Evolutionary conservation across 345 rosid species (phyloP).

Genomic region (Boechera divaricarpa): DNA sequence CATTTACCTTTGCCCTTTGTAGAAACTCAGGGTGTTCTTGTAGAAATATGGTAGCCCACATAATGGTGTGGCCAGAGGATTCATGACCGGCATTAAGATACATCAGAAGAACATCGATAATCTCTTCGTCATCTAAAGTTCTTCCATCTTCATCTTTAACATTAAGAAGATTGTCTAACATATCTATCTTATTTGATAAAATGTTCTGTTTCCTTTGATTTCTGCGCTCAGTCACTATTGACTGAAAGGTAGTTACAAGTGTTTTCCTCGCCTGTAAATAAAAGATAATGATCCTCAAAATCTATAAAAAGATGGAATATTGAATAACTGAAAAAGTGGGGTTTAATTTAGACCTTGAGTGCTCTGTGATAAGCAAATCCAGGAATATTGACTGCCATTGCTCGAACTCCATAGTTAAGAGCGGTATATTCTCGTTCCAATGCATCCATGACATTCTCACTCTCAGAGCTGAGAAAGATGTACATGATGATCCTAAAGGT

Average conservation of each 20-base stretch:
- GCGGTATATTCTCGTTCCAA: conserved; percentile 74
- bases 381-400: conserved; percentile 64
- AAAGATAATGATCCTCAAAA: conserved; percentile 12
- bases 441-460: conserved; percentile 64
- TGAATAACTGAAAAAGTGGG: neutral
- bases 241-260: conserved; percentile 53
- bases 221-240: conserved; percentile 62
- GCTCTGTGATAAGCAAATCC: conserved; percentile 64
- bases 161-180: conserved; percentile 76
- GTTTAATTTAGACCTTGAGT: conserved; percentile 49
- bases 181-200: conserved; percentile 58
- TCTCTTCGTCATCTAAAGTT: conserved; percentile 68
- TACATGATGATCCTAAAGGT: conserved; percentile 82
- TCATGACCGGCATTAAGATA: conserved; percentile 97
- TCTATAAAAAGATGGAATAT: neutral
- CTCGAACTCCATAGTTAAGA: conserved; percentile 66
- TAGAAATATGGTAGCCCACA: conserved; percentile 75
- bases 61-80: conserved; percentile 84
- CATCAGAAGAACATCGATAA: conserved; percentile 78
- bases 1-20: conserved; percentile 56
- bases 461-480: conserved; percentile 77
- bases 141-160: conserved; percentile 77
- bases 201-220: conserved; percentile 41
- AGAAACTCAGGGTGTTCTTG: conserved; percentile 58
- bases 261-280: conserved; percentile 51